These are phyloP conservation scores for Wickerhamiella allomyrinae DNA, from an alignment of 805 yeast genomes.

Conservation along the genomic window DNA sequence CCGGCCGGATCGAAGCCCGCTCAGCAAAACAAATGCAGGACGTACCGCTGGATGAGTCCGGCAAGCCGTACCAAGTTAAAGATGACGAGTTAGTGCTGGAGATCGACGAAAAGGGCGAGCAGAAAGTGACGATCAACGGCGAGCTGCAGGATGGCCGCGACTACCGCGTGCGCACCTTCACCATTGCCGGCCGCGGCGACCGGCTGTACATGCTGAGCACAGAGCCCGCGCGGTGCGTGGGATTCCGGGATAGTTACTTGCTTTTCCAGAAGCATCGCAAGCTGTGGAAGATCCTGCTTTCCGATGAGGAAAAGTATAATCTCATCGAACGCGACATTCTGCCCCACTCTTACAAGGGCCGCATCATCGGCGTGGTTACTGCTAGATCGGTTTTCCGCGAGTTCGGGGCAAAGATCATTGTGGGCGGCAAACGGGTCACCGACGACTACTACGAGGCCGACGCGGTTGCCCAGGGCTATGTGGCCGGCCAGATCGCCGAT, in stretches of 20 bases:
- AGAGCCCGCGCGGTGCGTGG: conserved; percentile 91
- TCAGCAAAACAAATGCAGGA: conserved; percentile 14
- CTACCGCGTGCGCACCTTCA: conserved; percentile 40
- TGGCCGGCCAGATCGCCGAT: conserved; percentile 58
- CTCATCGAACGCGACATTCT: conserved; percentile 66
- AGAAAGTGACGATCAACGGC: conserved; percentile 56
- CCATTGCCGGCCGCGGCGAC: conserved; percentile 43
- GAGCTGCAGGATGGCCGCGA: conserved; percentile 55
- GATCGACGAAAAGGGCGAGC: conserved; percentile 65
- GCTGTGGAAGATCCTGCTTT: conserved; percentile 57
- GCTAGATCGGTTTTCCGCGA: conserved; percentile 82
- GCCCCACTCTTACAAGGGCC: conserved; percentile 81
- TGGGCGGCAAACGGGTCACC: conserved; percentile 60
- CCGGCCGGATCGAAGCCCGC: conserved; percentile 9
- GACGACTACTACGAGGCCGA: conserved; percentile 82
- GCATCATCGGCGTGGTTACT: conserved; percentile 78
- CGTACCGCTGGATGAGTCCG: conserved; percentile 47
- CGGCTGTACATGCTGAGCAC: conserved; percentile 80
- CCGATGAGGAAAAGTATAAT: conserved; percentile 68
- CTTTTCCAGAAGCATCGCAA: conserved; percentile 75
- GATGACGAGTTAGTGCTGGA: conserved; percentile 70
- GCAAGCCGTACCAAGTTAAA: conserved; percentile 45
- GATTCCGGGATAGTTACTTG: conserved; percentile 81
- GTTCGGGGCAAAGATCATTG: conserved; percentile 75
- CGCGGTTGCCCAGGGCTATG: conserved; percentile 37